Conservation (phyloP, 345 rosid genomes). For the Euclidium syriacum region DNA sequence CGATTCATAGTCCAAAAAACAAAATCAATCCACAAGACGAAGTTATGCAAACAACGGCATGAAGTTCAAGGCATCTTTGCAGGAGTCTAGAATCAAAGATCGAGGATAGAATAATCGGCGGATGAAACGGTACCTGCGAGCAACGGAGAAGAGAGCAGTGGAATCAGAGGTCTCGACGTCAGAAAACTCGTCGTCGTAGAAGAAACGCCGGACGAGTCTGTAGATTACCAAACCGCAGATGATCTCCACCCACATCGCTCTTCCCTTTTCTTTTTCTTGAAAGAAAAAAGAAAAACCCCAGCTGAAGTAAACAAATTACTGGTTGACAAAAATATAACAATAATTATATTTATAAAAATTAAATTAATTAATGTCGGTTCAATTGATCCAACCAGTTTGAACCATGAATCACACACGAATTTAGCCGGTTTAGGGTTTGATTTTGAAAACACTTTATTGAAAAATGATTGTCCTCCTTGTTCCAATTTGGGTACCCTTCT, state of each 20-base stretch:
- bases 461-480: no score
- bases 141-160: slow-evolving; percentile 67
- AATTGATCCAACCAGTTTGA: not conserved
- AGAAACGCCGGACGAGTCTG: slow-evolving; percentile 42
- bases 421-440: not conserved
- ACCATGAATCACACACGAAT: slow-evolving; percentile 7
- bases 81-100: not conserved
- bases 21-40: not conserved
- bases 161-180: slow-evolving; percentile 61
- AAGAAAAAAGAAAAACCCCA: not conserved
- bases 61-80: not conserved
- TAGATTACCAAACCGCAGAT: slow-evolving; percentile 64
- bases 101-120: no score
- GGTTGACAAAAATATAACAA: no score
- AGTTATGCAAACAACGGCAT: no score
- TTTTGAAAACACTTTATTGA: not conserved
- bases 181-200: slow-evolving; percentile 46
- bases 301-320: no score
- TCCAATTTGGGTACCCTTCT: not conserved
- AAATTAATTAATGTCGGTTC: no score
- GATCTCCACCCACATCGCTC: slow-evolving; percentile 77
- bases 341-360: no score
- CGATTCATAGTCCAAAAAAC: not conserved
- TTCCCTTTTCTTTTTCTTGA: not conserved
- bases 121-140: slow-evolving; percentile 54